Conservation (phyloP, 768 basidiomycete species). For the Cystobasidium ongulense region DNA sequence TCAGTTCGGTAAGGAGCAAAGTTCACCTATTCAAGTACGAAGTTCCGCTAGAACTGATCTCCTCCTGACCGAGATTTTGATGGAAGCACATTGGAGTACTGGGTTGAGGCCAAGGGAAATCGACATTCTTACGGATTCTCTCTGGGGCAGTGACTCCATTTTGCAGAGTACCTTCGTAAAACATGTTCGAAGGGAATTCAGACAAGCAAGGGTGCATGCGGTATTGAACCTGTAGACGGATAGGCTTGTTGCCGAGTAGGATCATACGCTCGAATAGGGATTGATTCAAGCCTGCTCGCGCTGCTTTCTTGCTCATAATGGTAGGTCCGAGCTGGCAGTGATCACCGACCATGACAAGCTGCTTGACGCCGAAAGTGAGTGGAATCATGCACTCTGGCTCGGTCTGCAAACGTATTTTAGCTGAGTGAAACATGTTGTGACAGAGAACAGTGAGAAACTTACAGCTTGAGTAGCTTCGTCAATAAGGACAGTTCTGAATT, state of each 20-base stretch:
- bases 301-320: conserved; percentile 99
- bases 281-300: conserved; percentile 94
- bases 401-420: conserved; percentile 35
- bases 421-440: too few species aligned
- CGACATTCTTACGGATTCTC: conserved; percentile 90
- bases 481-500: conserved; percentile 95
- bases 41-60: conserved; percentile 95
- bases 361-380: conserved; percentile 92
- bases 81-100: conserved; percentile 99
- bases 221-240: conserved; percentile 97
- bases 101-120: conserved; percentile 96
- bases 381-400: conserved; percentile 91
- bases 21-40: conserved; percentile 84
- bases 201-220: conserved; percentile 99
- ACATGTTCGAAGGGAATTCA: conserved; percentile 99
- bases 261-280: conserved; percentile 97
- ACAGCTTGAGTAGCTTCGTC: conserved; percentile 85
- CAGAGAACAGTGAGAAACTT: conserved; percentile 26
- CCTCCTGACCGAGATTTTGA: conserved; percentile 96
- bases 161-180: conserved; percentile 96
- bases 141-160: conserved; percentile 99
- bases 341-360: conserved; percentile 85
- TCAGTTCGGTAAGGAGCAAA: too few species aligned
- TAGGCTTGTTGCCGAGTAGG: conserved; percentile 86
- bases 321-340: conserved; percentile 87